Evolutionary conservation across 805 yeast genomes (phyloP).

Genomic region (Myxozyma neotropica): DNA sequence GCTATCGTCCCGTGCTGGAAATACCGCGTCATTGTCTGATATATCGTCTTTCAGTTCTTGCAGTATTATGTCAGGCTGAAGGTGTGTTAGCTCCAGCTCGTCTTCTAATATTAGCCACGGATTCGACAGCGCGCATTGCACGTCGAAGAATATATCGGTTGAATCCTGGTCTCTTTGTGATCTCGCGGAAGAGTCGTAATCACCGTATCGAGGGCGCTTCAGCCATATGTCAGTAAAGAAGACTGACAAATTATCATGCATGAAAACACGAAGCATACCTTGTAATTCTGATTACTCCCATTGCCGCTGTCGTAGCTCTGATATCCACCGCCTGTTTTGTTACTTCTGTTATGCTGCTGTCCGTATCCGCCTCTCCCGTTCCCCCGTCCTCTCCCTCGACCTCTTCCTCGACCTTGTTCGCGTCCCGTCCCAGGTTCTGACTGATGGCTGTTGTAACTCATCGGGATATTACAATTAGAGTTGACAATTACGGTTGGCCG

Average conservation of each 20-base stretch:
- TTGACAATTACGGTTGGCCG: background rate
- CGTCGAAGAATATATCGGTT: conserved; percentile 3
- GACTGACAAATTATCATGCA: background rate
- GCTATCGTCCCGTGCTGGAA: background rate
- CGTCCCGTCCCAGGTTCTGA: background rate
- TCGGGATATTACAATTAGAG: background rate
- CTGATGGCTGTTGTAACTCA: background rate
- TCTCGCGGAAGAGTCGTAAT: background rate
- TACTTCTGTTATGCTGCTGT: background rate
- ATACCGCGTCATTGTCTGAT: background rate
- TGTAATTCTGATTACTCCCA: background rate
- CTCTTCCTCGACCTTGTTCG: conserved; percentile 8
- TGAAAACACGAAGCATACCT: background rate
- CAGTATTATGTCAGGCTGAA: conserved; percentile 20
- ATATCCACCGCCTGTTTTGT: conserved; percentile 5
- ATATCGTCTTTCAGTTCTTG: background rate
- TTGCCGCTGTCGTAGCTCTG: background rate
- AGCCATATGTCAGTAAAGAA: no score
- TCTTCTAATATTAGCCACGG: conserved; percentile 29
- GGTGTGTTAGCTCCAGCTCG: conserved; percentile 14
- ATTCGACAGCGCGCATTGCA: conserved; percentile 18
- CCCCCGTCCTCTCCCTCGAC: conserved; percentile 10
- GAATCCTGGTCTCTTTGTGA: background rate
- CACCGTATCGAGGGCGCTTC: conserved; percentile 7
- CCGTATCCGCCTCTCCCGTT: background rate